phyloP scores from a whole-genome alignment of 2,329 filamentous ascomycete species.

The Sclerotinia subarctica region DNA sequence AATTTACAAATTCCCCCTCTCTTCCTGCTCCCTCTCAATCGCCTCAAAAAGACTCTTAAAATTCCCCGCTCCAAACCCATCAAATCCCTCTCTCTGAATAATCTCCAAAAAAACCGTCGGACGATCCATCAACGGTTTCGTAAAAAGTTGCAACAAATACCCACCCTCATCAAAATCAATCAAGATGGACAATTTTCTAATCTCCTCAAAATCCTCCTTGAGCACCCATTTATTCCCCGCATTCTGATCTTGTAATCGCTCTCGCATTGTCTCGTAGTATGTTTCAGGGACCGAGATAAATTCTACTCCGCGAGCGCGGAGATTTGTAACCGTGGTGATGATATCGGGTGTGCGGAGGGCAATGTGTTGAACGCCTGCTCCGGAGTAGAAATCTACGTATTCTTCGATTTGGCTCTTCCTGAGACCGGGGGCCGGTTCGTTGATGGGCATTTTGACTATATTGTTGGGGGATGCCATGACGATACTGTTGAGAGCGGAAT shows the following conservation, averaged over 20 bases:
- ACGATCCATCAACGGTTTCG: constrained; percentile 87
- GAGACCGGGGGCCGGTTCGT: constrained; percentile 87
- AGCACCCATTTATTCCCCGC: constrained; percentile 54
- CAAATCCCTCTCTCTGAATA: constrained; percentile 86
- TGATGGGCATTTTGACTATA: constrained; percentile 96
- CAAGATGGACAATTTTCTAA: constrained; percentile 78
- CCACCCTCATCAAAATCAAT: constrained; percentile 95
- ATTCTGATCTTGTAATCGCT: constrained; percentile 60
- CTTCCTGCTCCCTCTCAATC: constrained; percentile 87
- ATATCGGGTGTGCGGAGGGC: constrained; percentile 81
- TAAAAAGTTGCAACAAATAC: constrained; percentile 75
- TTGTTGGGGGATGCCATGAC: constrained; percentile 88
- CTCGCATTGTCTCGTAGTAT: constrained; percentile 77
- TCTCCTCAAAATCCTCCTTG: constrained; percentile 73
- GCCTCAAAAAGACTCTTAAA: constrained; percentile 95
- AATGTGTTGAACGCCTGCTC: constrained; percentile 89
- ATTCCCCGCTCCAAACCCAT: constrained; percentile 90
- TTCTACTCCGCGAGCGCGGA: constrained; percentile 84
- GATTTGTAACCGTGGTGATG: constrained; percentile 68
- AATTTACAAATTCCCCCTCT: constrained; percentile 78
- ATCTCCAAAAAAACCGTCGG: constrained; percentile 97
- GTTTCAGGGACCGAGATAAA: constrained; percentile 87
- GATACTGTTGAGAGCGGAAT: constrained; percentile 80
- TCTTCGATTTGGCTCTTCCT: constrained; percentile 94
- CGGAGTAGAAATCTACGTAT: constrained; percentile 85